phyloP scores from a whole-genome alignment of 495 filamentous ascomycete species.

The Neurospora intermedia region DNA sequence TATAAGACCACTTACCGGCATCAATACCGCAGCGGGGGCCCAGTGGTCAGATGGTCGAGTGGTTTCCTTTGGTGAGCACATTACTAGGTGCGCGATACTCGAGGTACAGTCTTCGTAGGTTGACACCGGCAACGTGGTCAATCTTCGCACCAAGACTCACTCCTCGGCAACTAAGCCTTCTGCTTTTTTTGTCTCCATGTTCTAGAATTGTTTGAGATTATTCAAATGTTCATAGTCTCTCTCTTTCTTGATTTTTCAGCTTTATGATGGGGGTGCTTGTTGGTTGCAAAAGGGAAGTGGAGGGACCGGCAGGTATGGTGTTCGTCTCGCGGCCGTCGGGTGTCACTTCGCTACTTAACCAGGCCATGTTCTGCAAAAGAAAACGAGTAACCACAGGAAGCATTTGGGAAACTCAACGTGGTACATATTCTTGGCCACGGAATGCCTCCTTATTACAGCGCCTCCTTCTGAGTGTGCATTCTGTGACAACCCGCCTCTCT shows the following conservation, averaged over 20 bases:
- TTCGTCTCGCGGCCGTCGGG: neutral
- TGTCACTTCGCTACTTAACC: neutral
- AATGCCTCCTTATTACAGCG: neutral
- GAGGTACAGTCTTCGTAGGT: neutral
- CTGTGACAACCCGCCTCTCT: neutral
- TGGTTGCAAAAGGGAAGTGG: neutral
- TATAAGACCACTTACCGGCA: neutral
- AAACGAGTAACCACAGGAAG: neutral
- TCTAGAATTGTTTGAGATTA: neutral
- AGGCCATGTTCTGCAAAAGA: neutral
- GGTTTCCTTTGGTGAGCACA: neutral
- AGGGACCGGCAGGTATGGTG: neutral
- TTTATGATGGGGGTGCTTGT: neutral
- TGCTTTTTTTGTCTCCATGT: neutral
- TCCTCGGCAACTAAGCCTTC: neutral
- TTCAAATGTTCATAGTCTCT: neutral
- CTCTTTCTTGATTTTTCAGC: neutral
- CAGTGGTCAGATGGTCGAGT: neutral
- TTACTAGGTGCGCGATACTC: neutral
- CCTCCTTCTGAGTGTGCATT: neutral
- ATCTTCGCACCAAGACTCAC: neutral
- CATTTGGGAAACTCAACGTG: neutral
- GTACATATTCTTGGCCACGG: neutral
- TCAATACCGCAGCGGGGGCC: neutral
- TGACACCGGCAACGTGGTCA: neutral